Evolutionary conservation across 2,329 filamentous ascomycete species (phyloP).

Genomic region (Ophidiomyces ophidiicola): DNA sequence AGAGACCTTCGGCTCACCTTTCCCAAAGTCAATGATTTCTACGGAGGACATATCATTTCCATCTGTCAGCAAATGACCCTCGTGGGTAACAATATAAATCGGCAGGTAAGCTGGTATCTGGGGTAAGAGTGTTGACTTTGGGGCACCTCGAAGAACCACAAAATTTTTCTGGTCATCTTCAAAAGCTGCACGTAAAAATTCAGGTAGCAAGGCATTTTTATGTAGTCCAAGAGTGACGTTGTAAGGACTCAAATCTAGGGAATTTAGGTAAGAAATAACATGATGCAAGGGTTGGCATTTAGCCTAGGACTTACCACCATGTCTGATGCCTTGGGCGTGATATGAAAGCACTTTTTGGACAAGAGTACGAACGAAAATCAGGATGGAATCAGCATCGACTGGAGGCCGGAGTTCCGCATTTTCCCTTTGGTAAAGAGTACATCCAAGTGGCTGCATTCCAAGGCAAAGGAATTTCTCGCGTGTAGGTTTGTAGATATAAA

Average conservation of each 20-base stretch:
- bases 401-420: background rate
- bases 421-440: constrained; percentile 2
- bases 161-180: constrained; percentile 1
- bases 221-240: constrained; percentile 10
- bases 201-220: constrained; percentile 7
- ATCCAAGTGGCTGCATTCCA: constrained; percentile 11
- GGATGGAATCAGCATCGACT: background rate
- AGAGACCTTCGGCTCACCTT: constrained; percentile 5
- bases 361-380: constrained; percentile 7
- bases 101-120: constrained; percentile 12
- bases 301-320: constrained; percentile 12
- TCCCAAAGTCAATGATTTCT: constrained; percentile 14
- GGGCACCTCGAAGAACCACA: background rate
- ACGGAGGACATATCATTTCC: constrained; percentile 7
- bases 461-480: constrained; percentile 11
- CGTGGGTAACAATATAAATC: constrained; percentile 5
- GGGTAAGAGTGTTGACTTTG: background rate
- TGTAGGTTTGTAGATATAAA: constrained; percentile 9
- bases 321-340: constrained; percentile 10
- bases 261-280: background rate
- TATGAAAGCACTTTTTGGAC: constrained; percentile 8
- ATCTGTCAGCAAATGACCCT: constrained; percentile 5
- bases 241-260: constrained; percentile 9
- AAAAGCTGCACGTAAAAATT: constrained; percentile 7
- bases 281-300: background rate